A percentile compares a stretch with the other conserved stretches of the same genome.
phyloP scores from a whole-genome alignment of 352 stramenopile species.

The Pseudoperonospora humuli region DNA sequence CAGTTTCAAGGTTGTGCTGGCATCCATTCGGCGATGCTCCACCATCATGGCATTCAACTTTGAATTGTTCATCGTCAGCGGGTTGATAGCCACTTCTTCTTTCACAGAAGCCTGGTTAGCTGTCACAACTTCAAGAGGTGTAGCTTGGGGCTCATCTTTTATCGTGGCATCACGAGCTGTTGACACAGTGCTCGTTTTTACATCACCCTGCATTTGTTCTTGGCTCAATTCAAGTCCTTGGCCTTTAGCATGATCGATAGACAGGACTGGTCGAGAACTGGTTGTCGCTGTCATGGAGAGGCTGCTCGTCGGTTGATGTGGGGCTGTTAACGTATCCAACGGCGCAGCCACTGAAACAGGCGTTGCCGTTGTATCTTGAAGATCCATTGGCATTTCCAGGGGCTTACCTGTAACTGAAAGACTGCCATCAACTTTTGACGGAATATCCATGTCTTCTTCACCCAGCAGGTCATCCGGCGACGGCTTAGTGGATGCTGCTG shows the following conservation, averaged over 20 bases:
- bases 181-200: slow-evolving; percentile 1
- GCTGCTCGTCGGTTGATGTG: slow-evolving; percentile 1
- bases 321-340: slow-evolving; percentile 14
- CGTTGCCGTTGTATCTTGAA: slow-evolving; percentile 31
- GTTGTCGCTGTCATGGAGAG: slow-evolving; percentile 3
- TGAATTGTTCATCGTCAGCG: slow-evolving; percentile 78
- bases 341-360: slow-evolving; percentile 17
- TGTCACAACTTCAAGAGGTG: background rate
- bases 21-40: slow-evolving; percentile 67
- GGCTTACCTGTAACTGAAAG: slow-evolving; percentile 29
- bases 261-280: slow-evolving; percentile 4
- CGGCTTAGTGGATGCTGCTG: slow-evolving; percentile 16
- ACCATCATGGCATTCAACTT: slow-evolving; percentile 85
- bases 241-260: slow-evolving; percentile 7
- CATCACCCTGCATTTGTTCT: slow-evolving; percentile 3
- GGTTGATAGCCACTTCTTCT: slow-evolving; percentile 40
- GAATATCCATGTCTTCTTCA: slow-evolving; percentile 40
- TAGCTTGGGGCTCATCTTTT: slow-evolving; percentile 24
- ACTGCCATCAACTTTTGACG: slow-evolving; percentile 16
- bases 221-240: slow-evolving; percentile 6
- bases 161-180: background rate
- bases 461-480: slow-evolving; percentile 46
- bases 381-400: slow-evolving; percentile 52
- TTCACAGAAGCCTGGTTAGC: slow-evolving; percentile 11
- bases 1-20: slow-evolving; percentile 25